Evolutionary conservation across 2,329 filamentous ascomycete genomes (phyloP), one percentile per base, ranked within the genome.

Genomic region (Pseudocercospora fijiensis): DNA sequence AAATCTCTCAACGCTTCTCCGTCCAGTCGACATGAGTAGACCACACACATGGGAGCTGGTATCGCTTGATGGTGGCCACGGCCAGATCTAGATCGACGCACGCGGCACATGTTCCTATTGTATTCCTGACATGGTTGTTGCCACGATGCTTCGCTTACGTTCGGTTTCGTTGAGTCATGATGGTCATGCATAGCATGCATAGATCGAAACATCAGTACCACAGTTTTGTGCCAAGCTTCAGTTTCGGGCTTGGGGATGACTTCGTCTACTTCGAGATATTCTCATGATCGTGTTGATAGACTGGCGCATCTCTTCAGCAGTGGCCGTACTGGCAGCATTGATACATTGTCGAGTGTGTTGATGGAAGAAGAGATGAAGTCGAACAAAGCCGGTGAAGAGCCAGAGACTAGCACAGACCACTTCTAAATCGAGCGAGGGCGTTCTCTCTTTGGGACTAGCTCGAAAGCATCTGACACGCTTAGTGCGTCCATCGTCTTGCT

Each of bases 111-210:
- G 49, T 26, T 26, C 26, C 11, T 53, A 13, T n/a, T 26, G 22
- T 28, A 13, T 53, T 26, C 16, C 26, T 53, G 49, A 7, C 11
- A 24, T 53, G 49, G 49, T 30, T 53, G 26, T 53, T 53, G 22
- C 26, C 49, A 53, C 26, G 22, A 27, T 49, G 18, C 18, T 26
- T 49, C 49, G 49, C 49, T 27, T 53, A 10, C 22, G 22, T 53
- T 30, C 49, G 49, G 49, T n/a, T 53, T 53, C 7, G 8, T 53
- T 24, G 26, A 53, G 49, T 53, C 49, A 53, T 53, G 49, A 28
- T 53, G 18, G 24, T 18, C 49, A 28, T 18, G 16, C 10, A n/a
- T n/a, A 18, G 6, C 6, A 9, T 47, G 41, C 49, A 28, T 53
- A 11, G 8, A 26, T n/a, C 13, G 26, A 53, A 53, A 30, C 49